Percentiles rank a stretch among this genome's conserved stretches.
Conservation (phyloP, 129 eudicot species). For the Chrysanthemum makinoi region DNA sequence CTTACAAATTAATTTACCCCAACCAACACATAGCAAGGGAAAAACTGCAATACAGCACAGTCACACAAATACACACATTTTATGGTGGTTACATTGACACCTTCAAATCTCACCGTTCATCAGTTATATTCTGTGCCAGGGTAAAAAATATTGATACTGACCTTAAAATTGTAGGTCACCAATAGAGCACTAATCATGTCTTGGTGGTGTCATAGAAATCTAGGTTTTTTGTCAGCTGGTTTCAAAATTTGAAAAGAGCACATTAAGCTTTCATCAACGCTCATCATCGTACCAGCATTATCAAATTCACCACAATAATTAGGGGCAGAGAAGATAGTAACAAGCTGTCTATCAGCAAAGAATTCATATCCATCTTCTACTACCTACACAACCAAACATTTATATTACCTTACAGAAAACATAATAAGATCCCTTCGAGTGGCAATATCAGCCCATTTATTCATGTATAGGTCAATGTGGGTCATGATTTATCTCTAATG, state of each 20-base stretch:
- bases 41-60: background rate
- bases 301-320: constrained; percentile 84
- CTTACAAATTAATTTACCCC: too few relatives aligned
- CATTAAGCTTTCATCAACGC: constrained; percentile 81
- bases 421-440: background rate
- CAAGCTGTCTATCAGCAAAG: constrained; percentile 81
- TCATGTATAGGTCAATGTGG: background rate
- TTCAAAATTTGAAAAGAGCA: constrained; percentile 79
- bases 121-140: constrained; percentile 4
- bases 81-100: background rate
- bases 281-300: constrained; percentile 91
- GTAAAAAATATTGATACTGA: constrained; percentile 21
- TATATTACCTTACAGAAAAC: background rate
- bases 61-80: background rate
- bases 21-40: too few relatives aligned
- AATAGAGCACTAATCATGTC: constrained; percentile 11
- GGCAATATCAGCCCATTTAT: background rate
- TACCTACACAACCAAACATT: constrained; percentile 42
- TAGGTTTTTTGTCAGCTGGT: constrained; percentile 63
- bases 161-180: constrained; percentile 40
- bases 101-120: constrained; percentile 4
- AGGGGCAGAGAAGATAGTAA: constrained; percentile 76
- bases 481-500: background rate
- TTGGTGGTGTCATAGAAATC: constrained; percentile 41
- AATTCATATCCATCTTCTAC: constrained; percentile 88